Evolutionary conservation across 805 yeast genomes (phyloP).

Genomic region (Barnettozyma californica): DNA sequence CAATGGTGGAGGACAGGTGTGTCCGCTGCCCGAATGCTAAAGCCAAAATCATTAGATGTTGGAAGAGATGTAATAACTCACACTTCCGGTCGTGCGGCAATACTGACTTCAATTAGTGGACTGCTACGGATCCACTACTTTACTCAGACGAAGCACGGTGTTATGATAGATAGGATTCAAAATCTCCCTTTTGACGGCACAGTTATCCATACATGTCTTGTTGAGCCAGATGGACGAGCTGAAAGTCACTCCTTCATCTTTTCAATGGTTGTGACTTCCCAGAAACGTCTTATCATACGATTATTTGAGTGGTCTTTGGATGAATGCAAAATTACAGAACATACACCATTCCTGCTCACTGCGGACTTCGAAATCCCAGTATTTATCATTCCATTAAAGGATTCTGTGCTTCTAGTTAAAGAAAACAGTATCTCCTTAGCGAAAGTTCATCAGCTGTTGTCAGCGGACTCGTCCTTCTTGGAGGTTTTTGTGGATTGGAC

Average conservation of each 20-base stretch:
- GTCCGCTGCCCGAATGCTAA: constrained; percentile 8
- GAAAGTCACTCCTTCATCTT: constrained; percentile 31
- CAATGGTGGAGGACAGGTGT: constrained; percentile 42
- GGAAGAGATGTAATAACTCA: constrained; percentile 32
- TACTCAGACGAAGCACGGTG: constrained; percentile 33
- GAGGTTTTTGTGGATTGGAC: constrained; percentile 17
- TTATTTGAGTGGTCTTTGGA: constrained; percentile 38
- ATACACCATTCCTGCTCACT: constrained; percentile 36
- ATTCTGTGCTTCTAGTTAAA: constrained; percentile 36
- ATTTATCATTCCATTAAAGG: constrained; percentile 35
- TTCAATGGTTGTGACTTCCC: constrained; percentile 32
- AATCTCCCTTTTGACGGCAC: constrained; percentile 38
- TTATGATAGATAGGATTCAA: constrained; percentile 32
- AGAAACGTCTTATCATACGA: constrained; percentile 32
- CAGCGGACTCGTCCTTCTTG: constrained; percentile 39
- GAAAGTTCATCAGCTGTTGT: constrained; percentile 39
- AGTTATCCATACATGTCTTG: constrained; percentile 38
- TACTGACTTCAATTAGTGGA: constrained; percentile 33
- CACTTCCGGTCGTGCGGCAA: constrained; percentile 33
- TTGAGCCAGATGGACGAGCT: constrained; percentile 27
- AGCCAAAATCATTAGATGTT: constrained; percentile 17
- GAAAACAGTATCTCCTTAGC: constrained; percentile 31
- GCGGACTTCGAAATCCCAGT: constrained; percentile 38
- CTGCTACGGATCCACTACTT: constrained; percentile 35
- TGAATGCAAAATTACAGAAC: constrained; percentile 30